Evolutionary conservation across 2,329 filamentous ascomycete species (phyloP), one percentile per base, ranked within the genome.

Genomic region (Stagonosporopsis vannaccii): DNA sequence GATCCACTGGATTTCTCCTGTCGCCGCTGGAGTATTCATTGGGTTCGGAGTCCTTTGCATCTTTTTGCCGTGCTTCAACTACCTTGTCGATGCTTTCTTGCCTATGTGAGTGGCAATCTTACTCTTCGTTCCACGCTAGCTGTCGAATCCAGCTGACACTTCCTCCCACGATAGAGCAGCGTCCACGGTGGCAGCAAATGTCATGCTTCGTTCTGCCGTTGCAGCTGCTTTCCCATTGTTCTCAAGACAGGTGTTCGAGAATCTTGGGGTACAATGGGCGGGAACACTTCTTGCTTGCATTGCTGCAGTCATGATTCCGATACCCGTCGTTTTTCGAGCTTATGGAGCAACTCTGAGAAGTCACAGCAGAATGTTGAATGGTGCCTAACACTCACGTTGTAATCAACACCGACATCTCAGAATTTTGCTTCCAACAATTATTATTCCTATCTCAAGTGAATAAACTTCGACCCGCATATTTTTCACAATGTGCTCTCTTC

Each of bases 21-120:
- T 41, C 12, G 28, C 36, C 4, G 50, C 41, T n/a, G 50, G 41
- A 9, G 35, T 46, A 1, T 40, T 46, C 22, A 45, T 52, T n/a
- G 50, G 50, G 2, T 52, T 52, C 15, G 50, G 50, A 11, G 41
- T 46, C 5, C 35, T 46, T 20, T 46, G 41, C n/a, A 52, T 52
- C 35, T 52, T 52, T 7, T n/a, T 46, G 7, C 42, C 50, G 3
- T 45, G 50, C 20, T 46, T 52, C 35, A 52, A 52, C 20, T 52
- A 52, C 20, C 42, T 52, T 17, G 35, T 52, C 12, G 50, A 52
- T 46, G 35, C 50, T 19, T 52, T 40, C 8, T 42, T 46, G 12
- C 50, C 41, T 0, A 8, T 51, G 49, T 51, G 32, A 45, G 49
- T 51, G 4, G 1, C 19, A 12, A 26, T 39, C 19, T 5, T 7